phyloP scores from a whole-genome alignment of 768 basidiomycete species.

The Pisolithus tinctorius region DNA sequence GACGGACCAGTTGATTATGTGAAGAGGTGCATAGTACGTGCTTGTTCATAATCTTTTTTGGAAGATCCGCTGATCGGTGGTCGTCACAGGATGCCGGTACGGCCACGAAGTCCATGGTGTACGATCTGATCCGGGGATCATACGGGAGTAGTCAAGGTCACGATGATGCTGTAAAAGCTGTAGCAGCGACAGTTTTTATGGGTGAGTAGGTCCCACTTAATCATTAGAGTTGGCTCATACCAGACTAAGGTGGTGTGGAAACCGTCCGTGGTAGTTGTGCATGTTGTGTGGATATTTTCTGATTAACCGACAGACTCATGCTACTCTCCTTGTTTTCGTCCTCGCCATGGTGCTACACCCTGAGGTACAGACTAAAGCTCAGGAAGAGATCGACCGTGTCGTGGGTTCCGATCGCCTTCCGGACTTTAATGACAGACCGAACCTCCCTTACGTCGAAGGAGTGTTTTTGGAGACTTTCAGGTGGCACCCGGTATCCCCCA shows the following conservation, averaged over 20 bases:
- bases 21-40: slow-evolving; percentile 15
- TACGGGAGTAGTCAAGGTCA: not conserved
- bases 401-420: slow-evolving; percentile 26
- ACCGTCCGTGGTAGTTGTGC: slow-evolving; percentile 11
- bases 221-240: not conserved
- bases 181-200: slow-evolving; percentile 17
- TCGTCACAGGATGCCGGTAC: slow-evolving; percentile 12
- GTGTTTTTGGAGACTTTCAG: slow-evolving; percentile 25
- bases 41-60: not conserved
- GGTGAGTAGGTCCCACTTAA: slow-evolving; percentile 6
- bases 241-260: slow-evolving; percentile 17
- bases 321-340: slow-evolving; percentile 18
- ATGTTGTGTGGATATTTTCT: not conserved
- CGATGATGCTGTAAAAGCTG: slow-evolving; percentile 12
- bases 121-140: slow-evolving; percentile 8
- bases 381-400: slow-evolving; percentile 25
- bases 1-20: slow-evolving; percentile 17
- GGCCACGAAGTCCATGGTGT: slow-evolving; percentile 16
- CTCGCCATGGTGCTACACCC: slow-evolving; percentile 30
- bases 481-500: slow-evolving; percentile 25
- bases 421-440: slow-evolving; percentile 17
- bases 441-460: slow-evolving; percentile 27
- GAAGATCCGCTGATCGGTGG: not conserved
- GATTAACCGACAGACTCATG: slow-evolving; percentile 8
- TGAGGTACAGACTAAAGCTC: slow-evolving; percentile 24